Conservation (phyloP, 1,284 basidiomycete genomes). For the Stereum hirsutum region DNA sequence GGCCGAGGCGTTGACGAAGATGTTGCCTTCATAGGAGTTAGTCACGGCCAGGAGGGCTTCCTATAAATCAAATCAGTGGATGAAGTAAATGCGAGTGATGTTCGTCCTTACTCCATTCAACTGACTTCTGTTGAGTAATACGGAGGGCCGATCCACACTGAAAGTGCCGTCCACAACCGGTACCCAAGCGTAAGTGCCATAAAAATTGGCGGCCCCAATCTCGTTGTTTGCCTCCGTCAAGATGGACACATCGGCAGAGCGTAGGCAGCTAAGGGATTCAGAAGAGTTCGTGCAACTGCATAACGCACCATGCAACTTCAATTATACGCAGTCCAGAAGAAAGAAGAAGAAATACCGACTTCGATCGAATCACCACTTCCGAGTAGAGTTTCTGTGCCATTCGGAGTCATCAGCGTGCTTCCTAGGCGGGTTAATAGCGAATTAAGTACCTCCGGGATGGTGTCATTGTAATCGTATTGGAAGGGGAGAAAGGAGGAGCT, state of each 20-base stretch:
- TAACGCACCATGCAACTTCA: background rate
- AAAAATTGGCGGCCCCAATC: background rate
- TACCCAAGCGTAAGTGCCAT: constrained; percentile 1
- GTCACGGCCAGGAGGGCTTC: constrained; percentile 4
- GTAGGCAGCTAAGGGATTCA: constrained; percentile 2
- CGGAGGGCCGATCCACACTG: constrained; percentile 7
- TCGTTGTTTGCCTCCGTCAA: background rate
- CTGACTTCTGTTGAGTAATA: background rate
- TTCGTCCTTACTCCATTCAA: constrained; percentile 3
- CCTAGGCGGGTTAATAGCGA: background rate
- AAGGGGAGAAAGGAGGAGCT: constrained; percentile 12
- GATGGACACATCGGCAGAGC: background rate
- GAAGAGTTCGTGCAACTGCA: background rate
- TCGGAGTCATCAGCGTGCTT: background rate
- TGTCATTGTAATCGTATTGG: constrained; percentile 12
- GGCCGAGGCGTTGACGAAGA: constrained; percentile 4
- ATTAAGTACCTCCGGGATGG: constrained; percentile 10
- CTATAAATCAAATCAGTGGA: background rate
- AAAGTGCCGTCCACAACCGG: constrained; percentile 7
- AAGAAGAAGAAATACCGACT: background rate
- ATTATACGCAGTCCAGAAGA: background rate
- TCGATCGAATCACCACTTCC: background rate
- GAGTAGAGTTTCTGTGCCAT: background rate
- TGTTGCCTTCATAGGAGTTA: constrained; percentile 9
- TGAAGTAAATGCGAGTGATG: too few species aligned